Evolutionary conservation across 495 filamentous ascomycete species (phyloP), one percentile per base, ranked within the genome.

Genomic region (Aspergillus sclerotioniger): DNA sequence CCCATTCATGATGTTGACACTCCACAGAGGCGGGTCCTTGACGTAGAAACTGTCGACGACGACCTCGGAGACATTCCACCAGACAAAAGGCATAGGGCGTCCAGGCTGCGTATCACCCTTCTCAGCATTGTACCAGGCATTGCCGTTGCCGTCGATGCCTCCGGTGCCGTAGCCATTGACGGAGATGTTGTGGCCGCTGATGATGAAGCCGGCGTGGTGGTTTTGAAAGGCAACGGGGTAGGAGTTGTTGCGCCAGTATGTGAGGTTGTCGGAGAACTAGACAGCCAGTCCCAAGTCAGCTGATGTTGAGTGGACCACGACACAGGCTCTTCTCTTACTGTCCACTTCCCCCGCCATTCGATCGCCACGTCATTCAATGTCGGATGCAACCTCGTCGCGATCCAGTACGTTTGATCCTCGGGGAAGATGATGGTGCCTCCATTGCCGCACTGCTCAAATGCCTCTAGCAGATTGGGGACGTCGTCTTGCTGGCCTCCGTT

Each of bases 41-140:
- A 84, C 67, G 32, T 69, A 76, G 65, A 85, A 84, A 53, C 82
- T 78, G 20, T 75, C 69, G 16, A 84, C 80, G 16, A 67, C 67
- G 20, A 84, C 80, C 52, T 81, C 70, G 29, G 75, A 78, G 4
- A 82, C 77, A 62, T 84, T 85, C 82, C 82, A 85, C 49, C 80
- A 80, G 0, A 85, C 82, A 53, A 85, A 84, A 1, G 82, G 81
- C 81, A 85, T 85, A 1, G 81, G 81, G 28, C 81, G 68, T 16
- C 81, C 56, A 4, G 28, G 72, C 60, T 75, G 71, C 0, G 81
- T 84, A 16, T 58, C 25, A 10, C 80, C 78, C 53, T 59, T 44
- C 17, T 70, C 80, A 70, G 57, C 80, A 66, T 54, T 80, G 55
- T 62, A 85, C 79, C 50, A 77, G 7, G 74, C 78, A 35, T 79